Percentiles rank a stretch among this genome's conserved stretches.
phyloP scores from a whole-genome alignment of 2,329 filamentous ascomycete genomes.

The Lachnum nothofagi region DNA sequence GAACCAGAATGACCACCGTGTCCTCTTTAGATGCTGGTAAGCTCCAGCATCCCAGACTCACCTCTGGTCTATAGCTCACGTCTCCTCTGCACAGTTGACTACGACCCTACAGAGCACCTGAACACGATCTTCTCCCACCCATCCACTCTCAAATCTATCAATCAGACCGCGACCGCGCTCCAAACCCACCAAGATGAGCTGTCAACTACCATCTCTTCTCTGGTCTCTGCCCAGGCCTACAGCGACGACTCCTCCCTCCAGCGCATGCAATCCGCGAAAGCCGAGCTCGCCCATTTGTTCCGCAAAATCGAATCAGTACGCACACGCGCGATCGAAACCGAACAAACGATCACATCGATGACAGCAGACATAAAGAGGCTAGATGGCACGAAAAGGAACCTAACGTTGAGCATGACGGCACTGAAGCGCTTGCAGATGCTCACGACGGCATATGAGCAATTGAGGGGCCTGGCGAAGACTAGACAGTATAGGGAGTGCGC shows the following conservation, averaged over 20 bases:
- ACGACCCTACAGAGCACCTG: conserved; percentile 87
- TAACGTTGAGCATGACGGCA: conserved; percentile 95
- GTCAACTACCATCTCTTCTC: conserved; percentile 66
- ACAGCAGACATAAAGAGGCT: conserved; percentile 97
- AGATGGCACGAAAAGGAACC: conserved; percentile 92
- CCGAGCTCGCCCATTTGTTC: conserved; percentile 84
- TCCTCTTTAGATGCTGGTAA: conserved; percentile 34
- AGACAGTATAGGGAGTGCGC: conserved; percentile 94
- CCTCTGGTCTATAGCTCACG: too few relatives aligned
- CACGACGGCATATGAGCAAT: conserved; percentile 96
- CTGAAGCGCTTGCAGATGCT: conserved; percentile 97
- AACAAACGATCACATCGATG: conserved; percentile 96
- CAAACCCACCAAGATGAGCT: conserved; percentile 75
- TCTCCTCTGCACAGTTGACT: conserved; percentile 55
- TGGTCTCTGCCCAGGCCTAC: conserved; percentile 72
- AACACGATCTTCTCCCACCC: conserved; percentile 92
- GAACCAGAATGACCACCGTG: conserved; percentile 28
- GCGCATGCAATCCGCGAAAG: conserved; percentile 85
- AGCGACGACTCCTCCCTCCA: conserved; percentile 82
- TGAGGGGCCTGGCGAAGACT: conserved; percentile 74
- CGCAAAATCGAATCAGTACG: conserved; percentile 91
- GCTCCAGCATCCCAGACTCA: conserved; percentile 5
- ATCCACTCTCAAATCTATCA: conserved; percentile 73
- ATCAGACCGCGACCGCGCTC: conserved; percentile 68
- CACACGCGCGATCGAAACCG: conserved; percentile 81